Percentiles rank a stretch among this genome's conserved stretches.
phyloP scores from a whole-genome alignment of 129 eudicot species.

The Centrapalus pauciflorus region DNA sequence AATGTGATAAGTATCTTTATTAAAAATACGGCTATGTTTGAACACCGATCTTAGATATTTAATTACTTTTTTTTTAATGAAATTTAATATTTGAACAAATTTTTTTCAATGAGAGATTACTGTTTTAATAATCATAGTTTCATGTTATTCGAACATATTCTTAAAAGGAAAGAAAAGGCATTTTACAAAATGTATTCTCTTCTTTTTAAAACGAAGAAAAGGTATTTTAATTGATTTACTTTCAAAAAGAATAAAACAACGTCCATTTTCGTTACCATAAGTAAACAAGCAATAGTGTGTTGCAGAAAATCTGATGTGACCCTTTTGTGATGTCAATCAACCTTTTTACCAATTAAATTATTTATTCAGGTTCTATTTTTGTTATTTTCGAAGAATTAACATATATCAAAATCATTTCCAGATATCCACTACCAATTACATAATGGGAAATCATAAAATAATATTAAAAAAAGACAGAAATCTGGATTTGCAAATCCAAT shows the following conservation, averaged over 20 bases:
- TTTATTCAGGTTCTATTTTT: slow-evolving; percentile 3
- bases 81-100: no score
- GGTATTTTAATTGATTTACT: background rate
- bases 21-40: no score
- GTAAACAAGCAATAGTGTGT: slow-evolving; percentile 26
- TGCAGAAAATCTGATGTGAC: slow-evolving; percentile 19
- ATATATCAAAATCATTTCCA: slow-evolving; percentile 1
- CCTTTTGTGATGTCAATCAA: slow-evolving; percentile 29
- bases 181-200: no score
- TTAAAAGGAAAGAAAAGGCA: no score
- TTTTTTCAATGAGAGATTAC: no score
- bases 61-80: no score
- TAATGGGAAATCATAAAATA: background rate
- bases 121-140: no score
- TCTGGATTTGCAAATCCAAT: slow-evolving; percentile 21
- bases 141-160: no score
- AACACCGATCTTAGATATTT: no score
- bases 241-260: slow-evolving; percentile 17
- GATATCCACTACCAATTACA: background rate
- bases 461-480: slow-evolving; percentile 24
- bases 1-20: no score
- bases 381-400: slow-evolving; percentile 3
- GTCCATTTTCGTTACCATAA: slow-evolving; percentile 18
- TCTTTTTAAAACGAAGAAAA: background rate
- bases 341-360: slow-evolving; percentile 2